These are phyloP conservation scores for Trypanosoma boissoni DNA, from an alignment of 208 protist genomes.

Conservation along the genomic window DNA sequence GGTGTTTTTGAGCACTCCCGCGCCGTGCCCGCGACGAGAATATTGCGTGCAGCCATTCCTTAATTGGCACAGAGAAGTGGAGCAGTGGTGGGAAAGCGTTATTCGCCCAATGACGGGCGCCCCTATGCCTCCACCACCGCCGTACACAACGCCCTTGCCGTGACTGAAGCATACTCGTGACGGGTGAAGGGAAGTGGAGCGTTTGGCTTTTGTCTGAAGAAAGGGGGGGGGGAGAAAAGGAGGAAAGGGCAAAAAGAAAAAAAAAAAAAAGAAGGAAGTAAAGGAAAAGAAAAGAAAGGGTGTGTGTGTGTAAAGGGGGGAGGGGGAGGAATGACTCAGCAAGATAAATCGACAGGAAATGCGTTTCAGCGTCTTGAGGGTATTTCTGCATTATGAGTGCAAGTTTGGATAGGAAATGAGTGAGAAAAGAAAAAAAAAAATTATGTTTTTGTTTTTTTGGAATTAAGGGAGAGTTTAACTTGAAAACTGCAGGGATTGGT, in stretches of 20 bases:
- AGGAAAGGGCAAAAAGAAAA: not conserved
- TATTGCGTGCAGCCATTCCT: conserved; percentile 4
- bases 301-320: not conserved
- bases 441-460: too few relatives aligned
- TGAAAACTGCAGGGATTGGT: too few relatives aligned
- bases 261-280: not conserved
- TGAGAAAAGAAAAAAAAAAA: too few relatives aligned
- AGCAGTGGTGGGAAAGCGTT: conserved; percentile 18
- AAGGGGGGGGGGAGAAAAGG: not conserved
- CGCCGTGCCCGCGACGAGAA: conserved; percentile 21
- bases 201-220: not conserved
- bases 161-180: not conserved
- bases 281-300: not conserved
- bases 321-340: not conserved
- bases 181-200: not conserved
- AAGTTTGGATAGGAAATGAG: too few relatives aligned
- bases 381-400: too few relatives aligned
- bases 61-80: conserved; percentile 18
- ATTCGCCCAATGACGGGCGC: conserved; percentile 18
- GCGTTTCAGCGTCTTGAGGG: too few relatives aligned
- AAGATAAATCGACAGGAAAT: not conserved
- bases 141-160: conserved; percentile 4
- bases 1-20: not conserved
- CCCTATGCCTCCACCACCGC: conserved; percentile 1
- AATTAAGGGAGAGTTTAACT: too few relatives aligned